Evolutionary conservation across 495 filamentous ascomycete genomes (phyloP), one percentile per base, ranked within the genome.

Genomic region (Penicillium robsamsonii): DNA sequence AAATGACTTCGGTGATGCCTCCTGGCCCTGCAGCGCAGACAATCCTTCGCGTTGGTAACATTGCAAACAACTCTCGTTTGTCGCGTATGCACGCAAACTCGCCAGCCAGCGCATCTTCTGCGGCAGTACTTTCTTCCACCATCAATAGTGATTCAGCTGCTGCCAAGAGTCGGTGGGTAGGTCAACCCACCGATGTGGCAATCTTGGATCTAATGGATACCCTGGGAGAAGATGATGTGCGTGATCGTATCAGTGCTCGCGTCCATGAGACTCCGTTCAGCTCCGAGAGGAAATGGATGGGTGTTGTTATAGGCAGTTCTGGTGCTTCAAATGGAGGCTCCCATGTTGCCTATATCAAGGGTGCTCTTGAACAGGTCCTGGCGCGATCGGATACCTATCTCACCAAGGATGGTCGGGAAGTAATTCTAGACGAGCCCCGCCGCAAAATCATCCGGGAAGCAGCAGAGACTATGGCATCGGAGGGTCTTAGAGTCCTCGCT

Each of bases 281-380:
- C 65, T 97, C 94, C 1, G 92, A 97, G 63, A 84, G 91, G 45
- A 99, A 97, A 72, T 99, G 94, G 93, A 99, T 97, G 94, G 94
- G 94, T 33, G 92, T 96, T 13, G 84, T 89, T 2, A 91, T 96
- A 59, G 85, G 86, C 30, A 79, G 76, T 4, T 25, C 52, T n/a
- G 74, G 73, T 53, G 66, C 71, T 53, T 69, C 77, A 27, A 38
- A 38, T 31, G 69, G 65, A 50, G 75, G 75, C 24, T 63, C 82
- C 5, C 87, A 93, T 61, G 81, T 89, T 54, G 92, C 89, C 12
- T 97, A 97, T 62, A 88, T 96, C 68, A 99, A 99, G 68, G 94
- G 94, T 42, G 91, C 94, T 50, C 79, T 97, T 35, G 94, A 99
- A 67, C 87, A 86, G 68, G 81, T 99, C 13, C 75, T 99, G 2